Evolutionary conservation across 2,329 filamentous ascomycete species (phyloP), one percentile per base, ranked within the genome.

Genomic region (Lasiodiplodia hormozganensis): DNA sequence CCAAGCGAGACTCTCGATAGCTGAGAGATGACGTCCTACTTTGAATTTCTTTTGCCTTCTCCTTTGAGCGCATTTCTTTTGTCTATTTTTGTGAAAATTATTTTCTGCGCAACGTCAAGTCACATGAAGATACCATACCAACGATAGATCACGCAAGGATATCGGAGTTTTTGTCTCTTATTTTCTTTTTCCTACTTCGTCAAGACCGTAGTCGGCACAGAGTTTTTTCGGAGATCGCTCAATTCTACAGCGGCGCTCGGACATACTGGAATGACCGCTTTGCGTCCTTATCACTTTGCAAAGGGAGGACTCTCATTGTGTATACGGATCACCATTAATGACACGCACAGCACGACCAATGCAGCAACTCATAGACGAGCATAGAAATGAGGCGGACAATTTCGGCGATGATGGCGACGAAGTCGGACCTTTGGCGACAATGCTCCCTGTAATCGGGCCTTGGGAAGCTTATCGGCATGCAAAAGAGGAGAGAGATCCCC

Each of bases 401-500:
- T 62, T 62, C 58, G 25, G 11, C 25, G n/a, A 14, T 6, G 12
- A 51, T 23, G 16, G 36, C 25, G 18, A 34, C 58, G 43, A 51
- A 25, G 43, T 49, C 40, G 40, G 40, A 31, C 23, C 43, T 36
- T 18, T 10, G 25, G 31, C 54, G 38, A 62, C 25, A 49, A 43
- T 21, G 28, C 16, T 36, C 23, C 43, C 58, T 62, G 43, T 28
- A 62, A 51, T 62, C 58, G 58, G 58, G 40, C 58, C 43, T 62
- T 23, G 40, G 18, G 51, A 62, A 62, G 25, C 31, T 51, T 62
- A 62, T 62, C 43, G 58, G 10, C 8, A 10, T 21, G 23, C 58
- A 18, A 62, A 47, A 49, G 58, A 62, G 58, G 49, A 51, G 58
- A 51, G 18, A 34, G 58, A 62, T 62, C 58, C 25, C 57, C 38